These are phyloP conservation scores for Mesembryanthemum crystallinum DNA, from an alignment of 148 eudicot genomes.

Conservation along the genomic window DNA sequence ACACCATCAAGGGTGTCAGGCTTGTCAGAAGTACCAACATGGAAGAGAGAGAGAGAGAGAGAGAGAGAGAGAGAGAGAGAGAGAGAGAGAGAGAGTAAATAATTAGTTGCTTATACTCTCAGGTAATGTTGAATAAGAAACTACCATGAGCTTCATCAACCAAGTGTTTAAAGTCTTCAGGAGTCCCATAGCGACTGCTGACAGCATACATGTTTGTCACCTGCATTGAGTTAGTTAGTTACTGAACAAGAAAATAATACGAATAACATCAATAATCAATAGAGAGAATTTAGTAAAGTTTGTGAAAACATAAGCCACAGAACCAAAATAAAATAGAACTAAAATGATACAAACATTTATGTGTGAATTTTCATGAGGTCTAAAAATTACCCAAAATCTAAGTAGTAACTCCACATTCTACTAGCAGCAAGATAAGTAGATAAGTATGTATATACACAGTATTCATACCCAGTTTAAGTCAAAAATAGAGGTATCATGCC, in stretches of 20 bases:
- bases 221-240: conserved; percentile 39
- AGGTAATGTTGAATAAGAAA: conserved; percentile 13
- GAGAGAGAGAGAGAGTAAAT: not conserved
- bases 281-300: not conserved
- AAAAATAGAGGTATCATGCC: not conserved
- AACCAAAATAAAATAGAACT: conserved; percentile 3
- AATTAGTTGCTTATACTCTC: conserved; percentile 13
- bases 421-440: not conserved
- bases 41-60: not conserved
- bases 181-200: conserved; percentile 97
- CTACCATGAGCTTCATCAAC: conserved; percentile 99
- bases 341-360: not conserved
- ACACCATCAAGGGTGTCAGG: not conserved
- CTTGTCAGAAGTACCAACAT: not conserved
- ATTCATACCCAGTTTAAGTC: not conserved
- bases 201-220: conserved; percentile 92
- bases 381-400: not conserved
- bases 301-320: conserved; percentile 1
- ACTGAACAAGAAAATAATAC: not conserved
- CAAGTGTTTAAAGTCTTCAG: conserved; percentile 94
- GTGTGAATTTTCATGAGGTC: not conserved
- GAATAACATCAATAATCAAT: not conserved
- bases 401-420: conserved; percentile 2
- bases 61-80: not conserved
- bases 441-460: not conserved